Evolutionary conservation across 2,329 filamentous ascomycete species (phyloP).

Genomic region (Claviceps pusilla): DNA sequence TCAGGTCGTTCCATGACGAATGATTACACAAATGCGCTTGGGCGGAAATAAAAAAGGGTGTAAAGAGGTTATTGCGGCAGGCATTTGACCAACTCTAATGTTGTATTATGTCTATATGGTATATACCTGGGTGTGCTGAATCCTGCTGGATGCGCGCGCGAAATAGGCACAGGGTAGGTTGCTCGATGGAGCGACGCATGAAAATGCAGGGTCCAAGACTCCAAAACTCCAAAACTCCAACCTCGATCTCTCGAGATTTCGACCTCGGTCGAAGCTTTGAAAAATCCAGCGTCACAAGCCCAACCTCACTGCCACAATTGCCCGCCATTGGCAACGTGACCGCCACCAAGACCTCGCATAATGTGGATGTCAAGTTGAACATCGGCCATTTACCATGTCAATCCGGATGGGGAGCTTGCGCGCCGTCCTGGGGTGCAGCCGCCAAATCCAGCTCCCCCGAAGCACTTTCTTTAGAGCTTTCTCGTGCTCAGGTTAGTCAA

Average conservation of each 20-base stretch:
- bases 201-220: not conserved
- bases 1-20: not conserved
- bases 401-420: conserved; percentile 13
- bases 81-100: too few relatives aligned
- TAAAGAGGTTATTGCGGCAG: too few relatives aligned
- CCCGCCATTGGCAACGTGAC: not conserved
- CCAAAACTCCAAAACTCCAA: not conserved
- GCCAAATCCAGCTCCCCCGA: conserved; percentile 9
- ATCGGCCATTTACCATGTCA: conserved; percentile 10
- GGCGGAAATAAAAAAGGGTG: too few relatives aligned
- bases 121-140: not conserved
- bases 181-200: not conserved
- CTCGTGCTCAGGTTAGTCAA: conserved; percentile 5
- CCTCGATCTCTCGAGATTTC: not conserved
- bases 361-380: not conserved
- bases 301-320: not conserved
- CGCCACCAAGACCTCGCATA: not conserved
- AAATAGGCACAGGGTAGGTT: not conserved
- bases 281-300: not conserved
- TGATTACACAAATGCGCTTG: too few relatives aligned
- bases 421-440: conserved; percentile 14
- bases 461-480: not conserved
- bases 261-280: not conserved
- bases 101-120: not conserved
- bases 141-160: not conserved